Conservation (phyloP, 2,329 filamentous ascomycete genomes). For the Claviceps monticola region DNA sequence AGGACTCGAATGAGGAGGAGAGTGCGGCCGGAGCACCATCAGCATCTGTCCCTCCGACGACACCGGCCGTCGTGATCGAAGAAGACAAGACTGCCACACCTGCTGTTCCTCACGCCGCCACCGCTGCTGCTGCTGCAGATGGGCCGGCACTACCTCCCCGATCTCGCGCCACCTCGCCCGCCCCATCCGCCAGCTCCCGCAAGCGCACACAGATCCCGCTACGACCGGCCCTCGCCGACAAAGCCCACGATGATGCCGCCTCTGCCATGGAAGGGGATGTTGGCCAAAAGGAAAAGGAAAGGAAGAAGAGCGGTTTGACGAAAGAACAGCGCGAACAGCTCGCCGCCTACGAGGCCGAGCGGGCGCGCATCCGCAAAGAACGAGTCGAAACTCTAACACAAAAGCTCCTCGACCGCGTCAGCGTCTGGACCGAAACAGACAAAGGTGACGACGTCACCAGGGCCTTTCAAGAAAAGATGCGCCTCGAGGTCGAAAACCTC, state of each 20-base stretch:
- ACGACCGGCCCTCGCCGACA: conserved; percentile 78
- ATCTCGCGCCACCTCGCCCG: conserved; percentile 24
- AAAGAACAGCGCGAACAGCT: conserved; percentile 93
- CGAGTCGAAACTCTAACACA: conserved; percentile 70
- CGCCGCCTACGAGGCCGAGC: conserved; percentile 75
- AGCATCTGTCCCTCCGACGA: conserved; percentile 8
- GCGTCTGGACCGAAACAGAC: conserved; percentile 95
- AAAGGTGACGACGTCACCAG: conserved; percentile 71
- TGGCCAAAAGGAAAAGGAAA: conserved; percentile 55
- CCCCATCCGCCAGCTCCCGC: conserved; percentile 28
- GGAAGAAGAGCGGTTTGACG: conserved; percentile 74
- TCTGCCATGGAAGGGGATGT: conserved; percentile 46
- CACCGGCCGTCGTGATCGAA: conserved; percentile 27
- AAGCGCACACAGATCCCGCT: conserved; percentile 49
- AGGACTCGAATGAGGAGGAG: conserved; percentile 32
- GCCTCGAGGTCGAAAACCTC: conserved; percentile 88
- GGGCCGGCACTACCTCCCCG: conserved; percentile 16
- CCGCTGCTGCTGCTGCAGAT: conserved; percentile 4
- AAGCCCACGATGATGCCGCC: conserved; percentile 52
- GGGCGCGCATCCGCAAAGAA: conserved; percentile 71
- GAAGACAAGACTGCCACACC: conserved; percentile 19
- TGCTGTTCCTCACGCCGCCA: conserved; percentile 3
- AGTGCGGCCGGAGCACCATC: conserved; percentile 8
- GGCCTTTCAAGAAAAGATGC: conserved; percentile 88
- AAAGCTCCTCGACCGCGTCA: conserved; percentile 81